Evolutionary conservation across 495 filamentous ascomycete genomes (phyloP).

Genomic region (Penicillium argentinense): DNA sequence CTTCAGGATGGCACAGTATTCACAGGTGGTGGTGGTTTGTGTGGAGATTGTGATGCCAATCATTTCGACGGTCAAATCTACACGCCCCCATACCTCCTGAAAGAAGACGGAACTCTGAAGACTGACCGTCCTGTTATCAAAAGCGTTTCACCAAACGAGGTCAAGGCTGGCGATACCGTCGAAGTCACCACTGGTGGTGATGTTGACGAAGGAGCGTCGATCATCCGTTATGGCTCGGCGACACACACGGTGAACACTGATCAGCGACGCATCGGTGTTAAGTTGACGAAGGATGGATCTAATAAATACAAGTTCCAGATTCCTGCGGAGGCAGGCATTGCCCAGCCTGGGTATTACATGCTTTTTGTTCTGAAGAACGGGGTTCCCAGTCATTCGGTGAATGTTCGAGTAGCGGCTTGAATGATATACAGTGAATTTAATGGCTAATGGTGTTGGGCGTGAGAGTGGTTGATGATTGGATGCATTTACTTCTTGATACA

Average conservation of each 20-base stretch:
- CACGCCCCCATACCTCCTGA: conserved; percentile 47
- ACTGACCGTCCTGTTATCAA: conserved; percentile 40
- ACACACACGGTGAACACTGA: conserved; percentile 55
- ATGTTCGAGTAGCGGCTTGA: conserved; percentile 15
- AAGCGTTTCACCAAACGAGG: conserved; percentile 16
- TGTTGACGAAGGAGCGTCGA: conserved; percentile 14
- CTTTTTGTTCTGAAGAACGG: conserved; percentile 47
- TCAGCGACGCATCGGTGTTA: conserved; percentile 45
- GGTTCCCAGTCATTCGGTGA: conserved; percentile 39
- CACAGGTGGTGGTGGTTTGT: conserved; percentile 53
- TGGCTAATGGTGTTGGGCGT: too few species aligned
- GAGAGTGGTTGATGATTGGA: too few species aligned
- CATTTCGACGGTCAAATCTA: conserved; percentile 55
- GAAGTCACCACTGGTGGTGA: conserved; percentile 32
- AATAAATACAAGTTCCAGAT: conserved; percentile 30
- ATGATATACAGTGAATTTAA: too few species aligned
- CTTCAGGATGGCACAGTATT: conserved; percentile 53
- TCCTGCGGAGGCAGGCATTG: conserved; percentile 42
- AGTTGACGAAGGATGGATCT: conserved; percentile 8
- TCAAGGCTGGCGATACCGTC: conserved; percentile 34
- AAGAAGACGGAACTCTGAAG: conserved; percentile 28
- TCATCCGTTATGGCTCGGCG: conserved; percentile 41
- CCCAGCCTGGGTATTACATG: conserved; percentile 50
- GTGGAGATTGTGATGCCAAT: conserved; percentile 42
- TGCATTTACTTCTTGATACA: too few species aligned